Percentiles rank a stretch among this genome's conserved stretches.
These are phyloP conservation scores for Rhizophora mangle DNA, from an alignment of 345 rosid species.

Conservation along the genomic window DNA sequence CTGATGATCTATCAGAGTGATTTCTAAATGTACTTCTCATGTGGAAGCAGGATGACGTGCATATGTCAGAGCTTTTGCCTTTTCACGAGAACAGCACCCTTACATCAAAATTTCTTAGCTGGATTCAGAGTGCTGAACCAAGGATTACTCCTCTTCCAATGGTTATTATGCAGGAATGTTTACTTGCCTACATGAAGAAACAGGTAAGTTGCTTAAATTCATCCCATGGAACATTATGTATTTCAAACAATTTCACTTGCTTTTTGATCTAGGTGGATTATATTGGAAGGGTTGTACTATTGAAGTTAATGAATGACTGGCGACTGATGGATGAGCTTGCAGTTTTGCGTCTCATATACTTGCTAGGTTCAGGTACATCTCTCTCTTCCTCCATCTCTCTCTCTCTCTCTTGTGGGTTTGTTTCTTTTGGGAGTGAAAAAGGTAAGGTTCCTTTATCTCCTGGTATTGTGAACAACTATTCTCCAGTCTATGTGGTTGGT, in stretches of 20 bases:
- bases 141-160: constrained; percentile 64
- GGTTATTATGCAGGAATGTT: constrained; percentile 84
- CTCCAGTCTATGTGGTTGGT: constrained; percentile 2
- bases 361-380: constrained; percentile 84
- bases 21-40: constrained; percentile 18
- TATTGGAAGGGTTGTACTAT: constrained; percentile 69
- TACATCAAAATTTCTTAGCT: constrained; percentile 64
- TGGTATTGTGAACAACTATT: constrained; percentile 18
- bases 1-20: constrained; percentile 8
- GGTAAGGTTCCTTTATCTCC: neutral
- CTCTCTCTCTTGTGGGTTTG: too few species aligned
- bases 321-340: constrained; percentile 94
- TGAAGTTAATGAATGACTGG: constrained; percentile 91
- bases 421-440: neutral
- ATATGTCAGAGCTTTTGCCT: constrained; percentile 70
- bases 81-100: constrained; percentile 88
- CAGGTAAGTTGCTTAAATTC: constrained; percentile 54
- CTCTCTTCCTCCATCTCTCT: too few species aligned
- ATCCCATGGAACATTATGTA: constrained; percentile 7
- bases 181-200: constrained; percentile 60
- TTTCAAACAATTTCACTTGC: neutral
- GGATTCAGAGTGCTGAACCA: constrained; percentile 65
- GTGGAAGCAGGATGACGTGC: constrained; percentile 55
- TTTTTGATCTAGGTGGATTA: constrained; percentile 51
- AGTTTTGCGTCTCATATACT: constrained; percentile 89